Conservation (phyloP, 441 rosid species). For the Melastoma candidum region DNA sequence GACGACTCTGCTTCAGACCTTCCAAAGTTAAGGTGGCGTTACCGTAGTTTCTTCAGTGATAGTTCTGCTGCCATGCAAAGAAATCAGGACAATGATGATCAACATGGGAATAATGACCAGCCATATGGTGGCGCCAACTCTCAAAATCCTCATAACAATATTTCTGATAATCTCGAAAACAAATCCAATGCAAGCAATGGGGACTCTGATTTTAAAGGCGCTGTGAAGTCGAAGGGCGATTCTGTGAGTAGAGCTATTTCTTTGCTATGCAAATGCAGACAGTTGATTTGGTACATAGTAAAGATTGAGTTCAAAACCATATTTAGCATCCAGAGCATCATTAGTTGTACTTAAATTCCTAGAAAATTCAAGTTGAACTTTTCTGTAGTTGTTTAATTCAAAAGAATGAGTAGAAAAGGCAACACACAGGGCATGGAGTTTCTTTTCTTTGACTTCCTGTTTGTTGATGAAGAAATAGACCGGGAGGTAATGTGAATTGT, state of each 20-base stretch:
- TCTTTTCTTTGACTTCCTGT: too few species aligned
- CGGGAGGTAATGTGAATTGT: too few species aligned
- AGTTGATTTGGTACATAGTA: too few species aligned
- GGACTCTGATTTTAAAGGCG: conserved; percentile 8
- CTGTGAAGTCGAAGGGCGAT: conserved; percentile 8
- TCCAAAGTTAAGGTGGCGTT: conserved; percentile 56
- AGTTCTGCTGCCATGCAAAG: conserved; percentile 23
- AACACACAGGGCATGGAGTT: too few species aligned
- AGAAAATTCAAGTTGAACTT: too few species aligned
- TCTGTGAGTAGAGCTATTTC: conserved; percentile 24
- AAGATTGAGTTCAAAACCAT: too few species aligned
- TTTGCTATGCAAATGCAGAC: too few species aligned
- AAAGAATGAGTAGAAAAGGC: too few species aligned
- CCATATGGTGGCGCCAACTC: conserved; percentile 14
- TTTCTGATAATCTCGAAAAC: conserved; percentile 2
- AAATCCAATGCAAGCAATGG: conserved; percentile 4
- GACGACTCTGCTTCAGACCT: conserved; percentile 44
- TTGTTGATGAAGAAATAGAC: too few species aligned
- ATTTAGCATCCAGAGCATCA: too few species aligned
- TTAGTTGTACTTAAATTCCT: too few species aligned
- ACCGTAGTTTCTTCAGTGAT: conserved; percentile 13
- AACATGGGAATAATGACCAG: conserved; percentile 13
- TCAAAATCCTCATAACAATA: conserved; percentile 7
- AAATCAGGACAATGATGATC: conserved; percentile 18
- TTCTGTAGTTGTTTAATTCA: too few species aligned